Evolutionary conservation across 1,284 basidiomycete species (phyloP), one percentile per base, ranked within the genome.

Genomic region (Athelia sp.): DNA sequence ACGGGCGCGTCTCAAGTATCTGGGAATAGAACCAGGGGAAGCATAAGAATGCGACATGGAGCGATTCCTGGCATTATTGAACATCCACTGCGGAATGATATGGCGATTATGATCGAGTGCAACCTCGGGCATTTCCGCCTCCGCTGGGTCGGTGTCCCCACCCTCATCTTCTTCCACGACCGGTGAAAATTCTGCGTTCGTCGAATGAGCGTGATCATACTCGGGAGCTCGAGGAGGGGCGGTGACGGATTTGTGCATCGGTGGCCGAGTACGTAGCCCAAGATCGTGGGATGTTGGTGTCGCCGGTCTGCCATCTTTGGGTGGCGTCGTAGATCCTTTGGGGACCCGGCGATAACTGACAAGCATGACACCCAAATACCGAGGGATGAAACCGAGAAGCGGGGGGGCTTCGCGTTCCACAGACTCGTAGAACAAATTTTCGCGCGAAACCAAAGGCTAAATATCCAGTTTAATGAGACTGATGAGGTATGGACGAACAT

Each of bases 391-490:
- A 2, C 83, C 86, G 9, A 99, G 76, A 19, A 99, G 74, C 2
- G 89, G 90, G 0, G 96, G 96, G 0, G 93, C 91, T 58, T 95
- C 90, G 19, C 85, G 79, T 67, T 99, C 96, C 17, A 98, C 92
- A 1, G 94, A 85, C 67, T 99, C 96, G 66, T 99, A 99, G 64
- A 99, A 98, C 46, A 98, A 75, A 64, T 99, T 99, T 70, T 99
- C 96, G 46, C 94, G 82, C 18, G 92, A 94, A 14, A 98, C 93
- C 9, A 99, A 81, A 17, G 96, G 96, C 93, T 96, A 64, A 34
- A 43, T 40, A 44, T 49, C 34, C 52, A 55, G 56, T 64, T 50
- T n/a, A n/a, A n/a, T n/a, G n/a, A n/a, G n/a, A n/a, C n/a, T n/a
- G n/a, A n/a, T n/a, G n/a, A 24, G n/a, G 43, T 26, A 23, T 45